Evolutionary conservation across 495 filamentous ascomycete genomes (phyloP).

Genomic region (Aspergillus hancockii): DNA sequence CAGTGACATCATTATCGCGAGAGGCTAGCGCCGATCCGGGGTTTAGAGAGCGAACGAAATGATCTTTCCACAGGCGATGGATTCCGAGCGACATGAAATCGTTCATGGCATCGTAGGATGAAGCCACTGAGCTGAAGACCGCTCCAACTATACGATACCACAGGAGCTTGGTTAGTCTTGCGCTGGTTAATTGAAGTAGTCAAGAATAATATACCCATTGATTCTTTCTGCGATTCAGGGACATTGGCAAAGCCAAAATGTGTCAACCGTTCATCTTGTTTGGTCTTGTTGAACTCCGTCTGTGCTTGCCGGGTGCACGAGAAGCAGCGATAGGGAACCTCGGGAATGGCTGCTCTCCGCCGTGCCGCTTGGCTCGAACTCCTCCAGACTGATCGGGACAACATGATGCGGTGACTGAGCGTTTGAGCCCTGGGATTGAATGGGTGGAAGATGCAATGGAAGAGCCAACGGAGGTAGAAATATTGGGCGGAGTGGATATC

Average conservation of each 20-base stretch:
- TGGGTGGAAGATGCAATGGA: background rate
- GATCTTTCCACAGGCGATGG: constrained; percentile 97
- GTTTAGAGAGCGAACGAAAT: constrained; percentile 90
- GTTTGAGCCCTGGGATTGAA: background rate
- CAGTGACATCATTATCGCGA: constrained; percentile 36
- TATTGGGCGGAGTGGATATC: constrained; percentile 2
- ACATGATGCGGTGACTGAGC: constrained; percentile 18
- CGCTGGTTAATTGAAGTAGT: background rate
- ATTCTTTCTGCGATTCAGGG: constrained; percentile 78
- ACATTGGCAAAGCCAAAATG: constrained; percentile 95
- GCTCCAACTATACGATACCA: constrained; percentile 60
- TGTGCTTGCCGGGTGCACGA: constrained; percentile 52
- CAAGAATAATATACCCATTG: constrained; percentile 53
- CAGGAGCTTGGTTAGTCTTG: constrained; percentile 20
- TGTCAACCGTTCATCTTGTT: constrained; percentile 65
- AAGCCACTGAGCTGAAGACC: constrained; percentile 94
- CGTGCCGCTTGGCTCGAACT: constrained; percentile 34
- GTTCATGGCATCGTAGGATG: constrained; percentile 95
- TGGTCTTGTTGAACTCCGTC: constrained; percentile 38
- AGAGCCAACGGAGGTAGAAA: background rate
- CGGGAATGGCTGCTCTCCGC: constrained; percentile 26
- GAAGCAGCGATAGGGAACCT: constrained; percentile 52
- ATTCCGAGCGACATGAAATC: constrained; percentile 97
- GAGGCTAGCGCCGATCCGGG: constrained; percentile 70
- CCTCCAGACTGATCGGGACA: constrained; percentile 40